Conservation (phyloP, 1,139 yeast species). For the Yamadazyma buinensis region DNA sequence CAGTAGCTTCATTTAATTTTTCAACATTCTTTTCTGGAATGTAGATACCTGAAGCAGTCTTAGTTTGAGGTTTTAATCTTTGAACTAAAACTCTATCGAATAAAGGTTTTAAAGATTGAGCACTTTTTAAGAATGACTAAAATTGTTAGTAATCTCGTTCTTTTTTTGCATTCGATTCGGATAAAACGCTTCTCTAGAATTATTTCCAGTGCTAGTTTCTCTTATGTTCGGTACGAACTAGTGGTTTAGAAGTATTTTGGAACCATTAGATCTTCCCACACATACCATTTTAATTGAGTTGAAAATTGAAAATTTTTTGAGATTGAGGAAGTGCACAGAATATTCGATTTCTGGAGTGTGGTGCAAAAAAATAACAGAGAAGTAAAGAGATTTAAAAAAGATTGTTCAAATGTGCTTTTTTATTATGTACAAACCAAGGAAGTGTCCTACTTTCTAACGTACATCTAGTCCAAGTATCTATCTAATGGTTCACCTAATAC, state of each 20-base stretch:
- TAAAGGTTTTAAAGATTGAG: slow-evolving; percentile 84
- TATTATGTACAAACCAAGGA: too few species aligned
- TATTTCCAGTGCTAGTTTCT: too few species aligned
- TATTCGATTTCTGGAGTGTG: slow-evolving; percentile 10
- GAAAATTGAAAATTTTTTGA: slow-evolving; percentile 6
- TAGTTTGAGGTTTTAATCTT: slow-evolving; percentile 85
- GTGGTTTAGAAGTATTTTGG: too few species aligned
- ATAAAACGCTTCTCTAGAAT: too few species aligned
- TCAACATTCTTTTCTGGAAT: slow-evolving; percentile 96
- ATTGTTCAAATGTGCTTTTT: too few species aligned
- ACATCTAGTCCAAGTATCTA: slow-evolving; percentile 64
- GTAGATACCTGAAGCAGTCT: slow-evolving; percentile 92
- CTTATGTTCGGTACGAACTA: too few species aligned
- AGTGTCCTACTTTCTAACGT: too few species aligned
- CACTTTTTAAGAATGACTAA: slow-evolving; percentile 70
- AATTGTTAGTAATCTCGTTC: slow-evolving; percentile 15
- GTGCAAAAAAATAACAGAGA: slow-evolving; percentile 1
- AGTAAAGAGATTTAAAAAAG: too few species aligned
- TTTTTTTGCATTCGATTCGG: too few species aligned
- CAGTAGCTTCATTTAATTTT: slow-evolving; percentile 81
- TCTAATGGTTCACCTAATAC: slow-evolving; percentile 95
- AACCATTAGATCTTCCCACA: too few species aligned
- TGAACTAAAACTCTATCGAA: slow-evolving; percentile 95
- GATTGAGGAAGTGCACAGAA: slow-evolving; percentile 10
- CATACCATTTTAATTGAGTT: slow-evolving; percentile 16